phyloP scores from a whole-genome alignment of 805 yeast species.

The Sugiyamaella smithiae region DNA sequence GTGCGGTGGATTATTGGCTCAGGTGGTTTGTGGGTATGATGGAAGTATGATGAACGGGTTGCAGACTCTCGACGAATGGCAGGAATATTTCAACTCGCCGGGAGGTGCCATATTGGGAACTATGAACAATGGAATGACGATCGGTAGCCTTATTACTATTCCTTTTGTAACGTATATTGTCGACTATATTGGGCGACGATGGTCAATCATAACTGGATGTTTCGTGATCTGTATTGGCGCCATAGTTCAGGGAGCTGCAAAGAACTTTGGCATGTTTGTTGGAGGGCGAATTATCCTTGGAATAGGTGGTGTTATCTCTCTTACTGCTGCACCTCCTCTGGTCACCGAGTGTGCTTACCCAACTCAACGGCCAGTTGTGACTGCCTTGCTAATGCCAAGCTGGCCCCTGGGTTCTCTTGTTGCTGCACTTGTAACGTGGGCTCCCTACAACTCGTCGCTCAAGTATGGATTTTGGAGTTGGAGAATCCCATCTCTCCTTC shows the following conservation, averaged over 20 bases:
- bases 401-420: conserved; percentile 68
- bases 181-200: conserved; percentile 62
- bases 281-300: conserved; percentile 70
- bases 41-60: conserved; percentile 22
- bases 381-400: conserved; percentile 64
- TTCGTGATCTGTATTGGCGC: conserved; percentile 58
- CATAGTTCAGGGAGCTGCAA: conserved; percentile 41
- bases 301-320: conserved; percentile 68
- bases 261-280: conserved; percentile 59
- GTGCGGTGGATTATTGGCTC: conserved; percentile 16
- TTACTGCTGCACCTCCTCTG: conserved; percentile 78
- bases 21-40: conserved; percentile 20
- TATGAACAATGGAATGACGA: conserved; percentile 30
- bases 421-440: conserved; percentile 75
- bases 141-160: conserved; percentile 71
- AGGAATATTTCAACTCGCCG: conserved; percentile 11
- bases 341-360: conserved; percentile 70
- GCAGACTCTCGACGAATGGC: conserved; percentile 25
- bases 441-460: conserved; percentile 46
- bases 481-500: conserved; percentile 76
- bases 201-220: conserved; percentile 50
- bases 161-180: conserved; percentile 57
- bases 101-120: conserved; percentile 16
- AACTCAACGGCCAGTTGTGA: conserved; percentile 57
- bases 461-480: conserved; percentile 44